Conservation (phyloP, 345 rosid genomes). For the Camelina laxa region DNA sequence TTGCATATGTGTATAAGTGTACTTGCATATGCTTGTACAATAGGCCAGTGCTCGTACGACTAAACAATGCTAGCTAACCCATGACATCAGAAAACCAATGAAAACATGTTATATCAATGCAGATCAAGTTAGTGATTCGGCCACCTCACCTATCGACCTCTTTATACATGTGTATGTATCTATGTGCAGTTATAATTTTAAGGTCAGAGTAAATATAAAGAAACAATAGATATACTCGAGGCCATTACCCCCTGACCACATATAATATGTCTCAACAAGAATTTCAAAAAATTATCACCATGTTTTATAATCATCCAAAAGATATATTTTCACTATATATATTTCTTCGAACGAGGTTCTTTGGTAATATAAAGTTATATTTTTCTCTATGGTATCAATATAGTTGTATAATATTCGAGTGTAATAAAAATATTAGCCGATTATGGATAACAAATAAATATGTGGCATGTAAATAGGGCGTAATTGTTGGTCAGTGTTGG, state of each 20-base stretch:
- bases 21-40: conserved; percentile 25
- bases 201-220: conserved; percentile 17
- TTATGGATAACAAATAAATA: background rate
- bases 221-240: conserved; percentile 36
- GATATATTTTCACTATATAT: too few relatives aligned
- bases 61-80: conserved; percentile 21
- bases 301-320: too few relatives aligned
- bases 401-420: background rate
- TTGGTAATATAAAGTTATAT: background rate
- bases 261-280: conserved; percentile 16
- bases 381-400: background rate
- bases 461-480: background rate
- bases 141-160: conserved; percentile 3
- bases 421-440: background rate
- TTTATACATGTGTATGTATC: background rate
- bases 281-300: background rate
- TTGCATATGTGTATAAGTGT: background rate
- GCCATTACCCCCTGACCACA: conserved; percentile 45
- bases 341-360: background rate
- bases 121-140: conserved; percentile 30
- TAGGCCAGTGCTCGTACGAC: conserved; percentile 20
- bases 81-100: conserved; percentile 34
- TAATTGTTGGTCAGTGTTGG: background rate
- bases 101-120: conserved; percentile 9
- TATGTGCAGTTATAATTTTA: background rate